Base-by-base conservation (phyloP, 352 stramenopile species). In the Globisporangium iwayamae region DNA sequence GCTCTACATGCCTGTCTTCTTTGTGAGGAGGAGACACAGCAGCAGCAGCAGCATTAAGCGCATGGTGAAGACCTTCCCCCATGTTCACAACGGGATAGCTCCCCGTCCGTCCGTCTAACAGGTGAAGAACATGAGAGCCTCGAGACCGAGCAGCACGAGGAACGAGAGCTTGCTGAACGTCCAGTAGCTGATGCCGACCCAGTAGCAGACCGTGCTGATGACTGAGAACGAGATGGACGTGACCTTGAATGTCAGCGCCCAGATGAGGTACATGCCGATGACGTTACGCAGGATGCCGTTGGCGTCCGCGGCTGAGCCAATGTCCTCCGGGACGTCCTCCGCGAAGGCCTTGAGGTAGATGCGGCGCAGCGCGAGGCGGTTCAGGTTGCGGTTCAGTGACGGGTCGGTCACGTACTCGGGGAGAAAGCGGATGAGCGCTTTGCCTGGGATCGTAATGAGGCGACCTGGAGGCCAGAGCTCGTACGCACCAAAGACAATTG, bases 91-190 rank as follows among this genome's bases (percentile, higher is more conserved):
- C 7, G 36, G 13, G 54, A 36, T 8, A 36, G 32, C 32, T 36
- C 32, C 34, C 54, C 13, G 13, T 5, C 54, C 13, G 13, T 5
- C 56, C 34, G 38, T 18, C 76, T 85, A 92, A 67, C 83, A 92
- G 51, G 83, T 90, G 73, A 90, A 83, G 68, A 84, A 92, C 83
- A 92, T 90, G 74, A 89, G 70, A 45, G 66, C 71, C 68, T 92
- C 83, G 25, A 85, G 71, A 30, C 62, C 81, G 30, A 90, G 30
- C 8, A 73, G 74, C 48, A 78, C 65, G 48, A 87, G 51, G 53
- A 88, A 58, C 53, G 71, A 75, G 36, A 90, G 75, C 62, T 87
- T 62, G 55, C 74, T 67, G 73, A 86, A 87, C 54, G 78, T 90
- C 72, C 70, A 80, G 63, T 76, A 85, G 64, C 76, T 85, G 52